A percentile compares a stretch with the other conserved stretches of the same genome.
Conservation (phyloP, 495 filamentous ascomycete species). For the Astrothelium subdiscretum region DNA sequence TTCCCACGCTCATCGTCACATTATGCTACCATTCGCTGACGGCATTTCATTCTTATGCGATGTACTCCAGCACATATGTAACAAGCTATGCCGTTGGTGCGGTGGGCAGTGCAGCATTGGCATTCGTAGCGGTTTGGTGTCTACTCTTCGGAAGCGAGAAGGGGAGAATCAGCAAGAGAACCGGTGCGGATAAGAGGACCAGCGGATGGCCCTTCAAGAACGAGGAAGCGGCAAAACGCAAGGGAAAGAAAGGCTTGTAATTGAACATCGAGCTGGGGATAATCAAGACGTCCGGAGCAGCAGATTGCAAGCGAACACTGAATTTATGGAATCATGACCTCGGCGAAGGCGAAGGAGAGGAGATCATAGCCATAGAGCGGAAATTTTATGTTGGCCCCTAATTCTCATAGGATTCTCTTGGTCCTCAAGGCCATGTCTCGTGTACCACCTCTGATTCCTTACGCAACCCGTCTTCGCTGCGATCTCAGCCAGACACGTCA, state of each 20-base stretch:
- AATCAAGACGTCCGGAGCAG: background rate
- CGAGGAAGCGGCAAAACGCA: conserved; percentile 23
- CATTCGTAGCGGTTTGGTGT: conserved; percentile 58
- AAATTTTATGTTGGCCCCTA: too few species aligned
- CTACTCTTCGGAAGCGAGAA: conserved; percentile 58
- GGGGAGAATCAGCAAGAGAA: conserved; percentile 53
- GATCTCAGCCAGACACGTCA: too few species aligned
- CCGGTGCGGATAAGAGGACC: conserved; percentile 67
- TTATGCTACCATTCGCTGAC: conserved; percentile 49
- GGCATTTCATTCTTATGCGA: conserved; percentile 58
- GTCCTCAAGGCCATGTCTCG: too few species aligned
- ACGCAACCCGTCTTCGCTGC: too few species aligned
- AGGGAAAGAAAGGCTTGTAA: background rate
- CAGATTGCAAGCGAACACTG: background rate
- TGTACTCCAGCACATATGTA: conserved; percentile 43
- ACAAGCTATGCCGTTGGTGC: conserved; percentile 44
- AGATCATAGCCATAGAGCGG: too few species aligned
- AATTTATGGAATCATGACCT: background rate
- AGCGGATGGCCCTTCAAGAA: conserved; percentile 79
- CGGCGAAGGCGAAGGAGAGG: too few species aligned
- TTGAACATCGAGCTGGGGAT: background rate
- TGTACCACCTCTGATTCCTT: too few species aligned
- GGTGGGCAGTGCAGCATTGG: conserved; percentile 40
- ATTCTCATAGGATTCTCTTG: too few species aligned
- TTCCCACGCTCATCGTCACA: conserved; percentile 55